Evolutionary conservation across 148 eudicot genomes (phyloP).

Genomic region (Diospyros kaki): DNA sequence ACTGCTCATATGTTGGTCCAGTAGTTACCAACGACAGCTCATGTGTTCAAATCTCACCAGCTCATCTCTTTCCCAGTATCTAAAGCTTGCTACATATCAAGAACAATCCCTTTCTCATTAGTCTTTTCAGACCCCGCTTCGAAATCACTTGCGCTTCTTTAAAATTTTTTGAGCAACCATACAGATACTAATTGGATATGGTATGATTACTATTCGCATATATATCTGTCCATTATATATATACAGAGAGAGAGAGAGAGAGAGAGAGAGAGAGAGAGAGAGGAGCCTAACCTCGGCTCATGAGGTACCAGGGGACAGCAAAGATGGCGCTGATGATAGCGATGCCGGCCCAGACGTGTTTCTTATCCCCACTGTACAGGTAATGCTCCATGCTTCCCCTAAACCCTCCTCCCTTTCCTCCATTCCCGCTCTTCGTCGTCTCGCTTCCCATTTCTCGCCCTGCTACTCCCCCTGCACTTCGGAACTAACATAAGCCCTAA

Average conservation of each 20-base stretch:
- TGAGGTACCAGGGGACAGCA: constrained; percentile 69
- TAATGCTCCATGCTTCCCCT: constrained; percentile 49
- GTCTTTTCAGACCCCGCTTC: too few species aligned
- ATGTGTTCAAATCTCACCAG: too few species aligned
- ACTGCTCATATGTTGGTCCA: not conserved
- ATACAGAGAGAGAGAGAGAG: not conserved
- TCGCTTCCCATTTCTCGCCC: constrained; percentile 36
- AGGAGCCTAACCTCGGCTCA: constrained; percentile 51
- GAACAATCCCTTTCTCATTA: too few species aligned
- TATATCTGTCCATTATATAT: not conserved
- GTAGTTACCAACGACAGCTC: not conserved
- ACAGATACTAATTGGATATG: not conserved
- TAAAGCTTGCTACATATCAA: too few species aligned
- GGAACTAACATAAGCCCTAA: too few species aligned
- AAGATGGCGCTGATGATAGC: constrained; percentile 45
- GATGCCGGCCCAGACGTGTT: constrained; percentile 65
- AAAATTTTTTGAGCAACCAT: not conserved
- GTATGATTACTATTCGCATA: not conserved
- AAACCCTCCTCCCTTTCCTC: constrained; percentile 37
- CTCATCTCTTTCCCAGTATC: too few species aligned
- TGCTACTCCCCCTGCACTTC: not conserved
- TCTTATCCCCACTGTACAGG: constrained; percentile 75
- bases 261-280: not conserved
- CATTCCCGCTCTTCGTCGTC: constrained; percentile 23
- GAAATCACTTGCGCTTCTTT: too few species aligned